Base-by-base conservation (phyloP, 306 rosid species). In the Cicer cuneatum region DNA sequence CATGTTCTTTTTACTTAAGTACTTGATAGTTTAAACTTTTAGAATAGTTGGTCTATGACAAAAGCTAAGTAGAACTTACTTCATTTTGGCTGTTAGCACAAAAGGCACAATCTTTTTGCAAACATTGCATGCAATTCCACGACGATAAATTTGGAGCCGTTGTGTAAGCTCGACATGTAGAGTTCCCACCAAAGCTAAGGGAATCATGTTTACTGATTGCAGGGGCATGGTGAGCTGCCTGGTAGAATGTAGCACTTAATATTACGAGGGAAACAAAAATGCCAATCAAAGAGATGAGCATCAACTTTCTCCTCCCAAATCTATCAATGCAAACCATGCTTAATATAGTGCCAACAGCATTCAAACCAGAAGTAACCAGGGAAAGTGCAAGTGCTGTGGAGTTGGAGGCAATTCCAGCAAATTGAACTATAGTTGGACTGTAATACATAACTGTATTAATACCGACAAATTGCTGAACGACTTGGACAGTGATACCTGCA, bases 381-480 rank as follows among this genome's bases (percentile, higher is more conserved):
- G 98, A 93, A 35, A 91, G 92, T 13, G 92, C 92, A 12, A 93
- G 81, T 7, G 96, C 97, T 0, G 89, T 90, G 39, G 83, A 84
- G 49, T 91, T 91, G 13, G 93, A 88, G 62, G 96, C 93, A 24
- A 84, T 86, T 24, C 98, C 98, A 0, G 97, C 96, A 46, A 93
- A 86, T 56, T 93, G 98, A 75, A 93, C 89, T 5, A 93, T 89
- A 15, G 89, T 91, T n/a, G 97, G 98, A 40, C 92, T 88, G 90
- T 93, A 90, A 57, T 90, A 93, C 97, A 90, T 86, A 76, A 93
- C 98, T 0, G 97, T 88, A 48, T 91, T 93, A 39, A 93, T 93
- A 7, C 97, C 98, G 4, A 89, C 94, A 66, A 89, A 84, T 63
- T 93, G 97, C 79, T 93, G 97, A 24, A 83, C 83, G 46, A 93